Evolutionary conservation across 345 rosid species (phyloP).

Genomic region (Salix caprea): DNA sequence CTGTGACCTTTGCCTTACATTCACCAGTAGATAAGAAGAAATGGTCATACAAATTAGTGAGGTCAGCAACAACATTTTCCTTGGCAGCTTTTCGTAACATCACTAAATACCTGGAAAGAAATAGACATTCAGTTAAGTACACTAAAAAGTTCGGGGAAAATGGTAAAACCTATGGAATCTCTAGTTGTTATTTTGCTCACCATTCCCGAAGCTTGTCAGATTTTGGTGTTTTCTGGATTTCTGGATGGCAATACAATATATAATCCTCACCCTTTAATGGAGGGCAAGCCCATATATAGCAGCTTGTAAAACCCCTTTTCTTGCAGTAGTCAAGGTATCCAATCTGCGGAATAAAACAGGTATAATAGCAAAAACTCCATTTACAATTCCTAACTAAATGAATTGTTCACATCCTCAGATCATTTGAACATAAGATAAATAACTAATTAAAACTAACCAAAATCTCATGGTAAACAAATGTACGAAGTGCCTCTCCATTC

Average conservation of each 20-base stretch:
- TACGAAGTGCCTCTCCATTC: conserved; percentile 95
- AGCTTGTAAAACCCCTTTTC: conserved; percentile 95
- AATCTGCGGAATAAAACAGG: conserved; percentile 49
- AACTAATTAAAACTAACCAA: conserved; percentile 41
- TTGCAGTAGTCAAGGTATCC: conserved; percentile 99
- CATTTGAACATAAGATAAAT: neutral
- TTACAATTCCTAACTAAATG: neutral
- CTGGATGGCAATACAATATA: conserved; percentile 97
- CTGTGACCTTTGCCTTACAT: conserved; percentile 90
- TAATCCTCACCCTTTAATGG: conserved; percentile 99
- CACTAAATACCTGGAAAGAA: conserved; percentile 65
- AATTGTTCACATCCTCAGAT: neutral
- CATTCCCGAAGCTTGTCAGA: conserved; percentile 97
- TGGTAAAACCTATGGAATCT: too few species aligned
- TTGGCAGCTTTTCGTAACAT: conserved; percentile 84
- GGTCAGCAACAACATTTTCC: conserved; percentile 82
- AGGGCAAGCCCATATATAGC: conserved; percentile 99
- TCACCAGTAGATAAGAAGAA: conserved; percentile 83
- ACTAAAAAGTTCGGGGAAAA: neutral
- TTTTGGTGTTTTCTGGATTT: conserved; percentile 98
- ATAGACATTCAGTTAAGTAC: neutral
- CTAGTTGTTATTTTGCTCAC: conserved; percentile 43
- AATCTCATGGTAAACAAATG: conserved; percentile 97
- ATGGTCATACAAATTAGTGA: conserved; percentile 83
- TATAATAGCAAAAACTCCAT: conserved; percentile 4